Evolutionary conservation across 2,329 filamentous ascomycete genomes (phyloP), one percentile per base, ranked within the genome.

Genomic region (Metarhizium robertsii): DNA sequence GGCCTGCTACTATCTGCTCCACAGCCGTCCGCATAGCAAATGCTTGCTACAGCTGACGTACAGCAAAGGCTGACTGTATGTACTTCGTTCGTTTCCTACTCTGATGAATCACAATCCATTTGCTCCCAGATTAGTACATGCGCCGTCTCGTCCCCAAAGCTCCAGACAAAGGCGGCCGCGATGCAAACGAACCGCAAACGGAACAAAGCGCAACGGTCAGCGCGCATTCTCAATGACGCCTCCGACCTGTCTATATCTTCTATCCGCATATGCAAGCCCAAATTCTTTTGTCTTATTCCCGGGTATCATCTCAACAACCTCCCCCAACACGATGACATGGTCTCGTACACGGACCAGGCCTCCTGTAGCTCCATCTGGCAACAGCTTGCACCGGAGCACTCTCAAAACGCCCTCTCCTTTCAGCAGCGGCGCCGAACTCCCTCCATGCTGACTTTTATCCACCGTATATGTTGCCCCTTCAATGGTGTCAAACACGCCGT

Each of bases 371-470:
- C 71, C 69, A 30, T 75, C 74, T 13, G 65, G 64, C 14, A 78
- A 53, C 16, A 80, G 61, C 57, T 59, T 65, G 53, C 76, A 79
- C 58, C 67, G 63, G 45, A 79, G 54, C 25, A 78, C 75, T 60
- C 76, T 77, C 62, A 79, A 61, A n/a, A 85, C 75, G 20, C 83
- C 82, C 4, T 74, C 68, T 0, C 78, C 77, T 10, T 63, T 67
- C 51, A 84, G 65, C 25, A 78, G 63, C 14, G 79, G 79, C 30
- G 75, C 60, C 14, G 58, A 60, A 46, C 16, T 58, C 6, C 20
- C 57, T 32, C 57, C 55, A 56, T 57, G 64, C 50, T 66, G 64
- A n/a, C 77, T 54, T 4, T 66, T 67, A 11, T 14, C 47, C 8
- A 45, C 13, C 32, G 40, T 52, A n/a, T 30, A 54, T 3, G 54